Evolutionary conservation across 2,329 filamentous ascomycete species (phyloP), one percentile per base, ranked within the genome.

Genomic region (Sodiomyces alkalinus): DNA sequence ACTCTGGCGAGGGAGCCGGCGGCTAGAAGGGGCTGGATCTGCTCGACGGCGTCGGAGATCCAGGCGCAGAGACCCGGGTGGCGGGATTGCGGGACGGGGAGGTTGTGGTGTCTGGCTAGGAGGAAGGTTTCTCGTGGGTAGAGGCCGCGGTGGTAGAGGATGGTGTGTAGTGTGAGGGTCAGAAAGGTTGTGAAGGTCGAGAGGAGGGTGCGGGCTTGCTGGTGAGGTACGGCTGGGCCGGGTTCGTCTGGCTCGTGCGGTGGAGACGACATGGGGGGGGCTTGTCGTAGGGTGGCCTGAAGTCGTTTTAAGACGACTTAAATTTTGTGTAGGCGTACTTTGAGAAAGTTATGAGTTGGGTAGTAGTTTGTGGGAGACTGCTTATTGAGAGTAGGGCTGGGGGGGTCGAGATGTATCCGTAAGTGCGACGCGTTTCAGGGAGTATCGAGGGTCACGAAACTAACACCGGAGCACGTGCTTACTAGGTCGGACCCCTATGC

Each of bases 61-160:
- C 86, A 94, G 43, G 72, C 60, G 62, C 82, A 92, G 38, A 93
- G 79, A 41, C 71, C 70, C 0, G 86, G 82, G 51, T 93, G 85
- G 33, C 85, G 78, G 34, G 74, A 87, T 49, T 93, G 85, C 42
- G 80, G 77, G 25, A 92, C 78, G 17, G 82, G 68, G 33, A 83
- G 74, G 55, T 87, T 85, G 62, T 86, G 86, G 43, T 81, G 83
- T 38, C 78, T 71, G 21, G 77, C 70, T 22, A 77, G 72, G 33
- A 87, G 68, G 55, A 93, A 94, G 19, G 82, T 81, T 17, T 69
- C 55, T 27, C 58, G 52, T 0, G 86, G 83, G 52, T 94, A 94
- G 44, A 93, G 71, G 34, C 55, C 53, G 41, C 86, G 80, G 44
- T 90, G 74, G 59, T 75, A 87, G 40, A 93, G 71, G 42, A 94